These are phyloP conservation scores for Salvia miltiorrhiza DNA, from an alignment of 257 asterid genomes.

Conservation along the genomic window DNA sequence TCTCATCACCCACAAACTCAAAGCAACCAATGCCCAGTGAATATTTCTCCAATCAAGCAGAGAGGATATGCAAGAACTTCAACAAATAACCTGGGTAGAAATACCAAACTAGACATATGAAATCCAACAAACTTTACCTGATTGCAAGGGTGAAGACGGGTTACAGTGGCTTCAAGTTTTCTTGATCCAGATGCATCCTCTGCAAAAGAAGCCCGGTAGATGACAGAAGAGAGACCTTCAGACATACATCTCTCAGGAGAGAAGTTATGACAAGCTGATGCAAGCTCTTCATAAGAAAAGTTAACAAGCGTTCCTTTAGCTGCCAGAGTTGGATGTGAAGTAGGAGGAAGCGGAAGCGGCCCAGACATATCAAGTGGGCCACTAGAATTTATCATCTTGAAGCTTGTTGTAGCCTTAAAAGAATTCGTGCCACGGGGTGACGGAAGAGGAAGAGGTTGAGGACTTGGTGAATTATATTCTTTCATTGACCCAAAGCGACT, in stretches of 20 bases:
- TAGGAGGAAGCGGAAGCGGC: slow-evolving; percentile 82
- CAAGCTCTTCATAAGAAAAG: slow-evolving; percentile 73
- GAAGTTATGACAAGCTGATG: slow-evolving; percentile 87
- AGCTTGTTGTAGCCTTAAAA: slow-evolving; percentile 62
- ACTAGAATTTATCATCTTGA: slow-evolving; percentile 49
- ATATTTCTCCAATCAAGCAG: not conserved
- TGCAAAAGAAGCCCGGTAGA: slow-evolving; percentile 77
- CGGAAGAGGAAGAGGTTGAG: slow-evolving; percentile 97
- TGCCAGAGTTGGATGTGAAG: slow-evolving; percentile 44
- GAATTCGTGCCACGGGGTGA: slow-evolving; percentile 50
- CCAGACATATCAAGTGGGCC: slow-evolving; percentile 79
- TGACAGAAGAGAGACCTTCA: slow-evolving; percentile 84
- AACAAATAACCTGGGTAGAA: not conserved
- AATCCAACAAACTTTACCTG: slow-evolving; percentile 45
- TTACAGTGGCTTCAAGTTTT: slow-evolving; percentile 80
- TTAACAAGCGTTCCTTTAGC: slow-evolving; percentile 47
- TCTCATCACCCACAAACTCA: not conserved
- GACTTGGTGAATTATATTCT: slow-evolving; percentile 61
- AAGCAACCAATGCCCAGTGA: not conserved
- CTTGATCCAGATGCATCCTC: slow-evolving; percentile 53
- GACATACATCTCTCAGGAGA: slow-evolving; percentile 87
- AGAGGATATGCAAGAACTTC: not conserved
- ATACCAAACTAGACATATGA: not conserved
- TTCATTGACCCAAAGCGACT: slow-evolving; percentile 58
- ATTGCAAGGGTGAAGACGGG: slow-evolving; percentile 70